Conservation (phyloP, 441 rosid species). For the Erodium trifolium region DNA sequence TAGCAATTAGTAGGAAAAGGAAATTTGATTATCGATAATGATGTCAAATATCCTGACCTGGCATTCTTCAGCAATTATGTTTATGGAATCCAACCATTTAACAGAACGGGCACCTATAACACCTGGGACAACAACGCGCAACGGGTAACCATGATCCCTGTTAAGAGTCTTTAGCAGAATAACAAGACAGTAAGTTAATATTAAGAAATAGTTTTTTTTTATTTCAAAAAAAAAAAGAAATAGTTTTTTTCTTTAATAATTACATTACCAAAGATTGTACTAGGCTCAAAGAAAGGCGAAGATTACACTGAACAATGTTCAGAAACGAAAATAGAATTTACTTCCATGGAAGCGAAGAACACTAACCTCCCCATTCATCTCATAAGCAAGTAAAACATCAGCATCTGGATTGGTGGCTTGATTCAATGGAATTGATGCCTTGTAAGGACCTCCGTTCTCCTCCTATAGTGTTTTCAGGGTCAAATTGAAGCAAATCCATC, state of each 20-base stretch:
- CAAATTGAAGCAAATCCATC: not conserved
- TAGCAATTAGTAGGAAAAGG: not conserved
- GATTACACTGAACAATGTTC: not conserved
- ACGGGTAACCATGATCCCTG: conserved; percentile 92
- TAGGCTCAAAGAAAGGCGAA: not conserved
- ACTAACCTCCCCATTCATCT: conserved; percentile 94
- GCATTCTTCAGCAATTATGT: conserved; percentile 69
- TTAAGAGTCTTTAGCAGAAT: conserved; percentile 48
- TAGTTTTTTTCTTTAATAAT: not conserved
- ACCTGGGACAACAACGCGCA: conserved; percentile 92
- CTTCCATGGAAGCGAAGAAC: not conserved
- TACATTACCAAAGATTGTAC: not conserved
- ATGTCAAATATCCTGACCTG: conserved; percentile 42
- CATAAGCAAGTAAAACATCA: conserved; percentile 94
- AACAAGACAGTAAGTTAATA: conserved; percentile 14
- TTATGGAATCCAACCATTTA: conserved; percentile 90
- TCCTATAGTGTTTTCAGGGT: conserved; percentile 39
- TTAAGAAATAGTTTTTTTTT: conserved; percentile 9
- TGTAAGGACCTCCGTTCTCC: conserved; percentile 96
- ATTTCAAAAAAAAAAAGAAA: too few relatives aligned
- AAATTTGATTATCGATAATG: conserved; percentile 1
- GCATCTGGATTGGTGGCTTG: conserved; percentile 93
- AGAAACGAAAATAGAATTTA: conserved; percentile 6
- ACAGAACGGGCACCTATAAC: conserved; percentile 98
- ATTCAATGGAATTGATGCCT: conserved; percentile 82